phyloP scores from a whole-genome alignment of 805 yeast genomes.

The Priceomyces carsonii region DNA sequence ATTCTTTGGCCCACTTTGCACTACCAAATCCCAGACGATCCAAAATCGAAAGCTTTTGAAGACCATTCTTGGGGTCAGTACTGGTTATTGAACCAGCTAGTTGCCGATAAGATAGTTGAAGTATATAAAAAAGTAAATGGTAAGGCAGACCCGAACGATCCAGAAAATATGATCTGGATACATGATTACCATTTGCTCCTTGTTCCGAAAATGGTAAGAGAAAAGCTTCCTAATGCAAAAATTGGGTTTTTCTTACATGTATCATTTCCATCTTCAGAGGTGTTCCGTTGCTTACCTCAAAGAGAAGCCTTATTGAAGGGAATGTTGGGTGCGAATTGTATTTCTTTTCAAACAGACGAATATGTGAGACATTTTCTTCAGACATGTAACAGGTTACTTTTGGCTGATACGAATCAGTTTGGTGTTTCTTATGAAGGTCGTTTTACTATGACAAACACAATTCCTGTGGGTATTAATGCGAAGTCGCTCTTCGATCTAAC shows the following conservation, averaged over 20 bases:
- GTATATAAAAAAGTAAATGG: slow-evolving; percentile 52
- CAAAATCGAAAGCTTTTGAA: slow-evolving; percentile 91
- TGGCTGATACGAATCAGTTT: slow-evolving; percentile 73
- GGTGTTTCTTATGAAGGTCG: slow-evolving; percentile 64
- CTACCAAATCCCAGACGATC: slow-evolving; percentile 94
- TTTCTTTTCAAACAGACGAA: slow-evolving; percentile 90
- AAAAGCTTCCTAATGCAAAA: slow-evolving; percentile 73
- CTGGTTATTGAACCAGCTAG: slow-evolving; percentile 66
- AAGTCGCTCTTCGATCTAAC: slow-evolving; percentile 50
- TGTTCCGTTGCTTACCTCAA: slow-evolving; percentile 90
- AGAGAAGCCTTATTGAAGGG: slow-evolving; percentile 77
- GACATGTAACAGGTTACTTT: slow-evolving; percentile 78
- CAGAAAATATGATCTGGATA: slow-evolving; percentile 78
- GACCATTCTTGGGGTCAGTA: slow-evolving; percentile 93
- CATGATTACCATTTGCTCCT: slow-evolving; percentile 91
- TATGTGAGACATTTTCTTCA: slow-evolving; percentile 92
- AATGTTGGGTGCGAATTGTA: slow-evolving; percentile 82
- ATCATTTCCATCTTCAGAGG: slow-evolving; percentile 94
- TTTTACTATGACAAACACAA: slow-evolving; percentile 54
- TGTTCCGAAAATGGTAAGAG: slow-evolving; percentile 82
- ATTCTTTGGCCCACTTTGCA: slow-evolving; percentile 94
- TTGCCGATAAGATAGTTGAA: slow-evolving; percentile 75
- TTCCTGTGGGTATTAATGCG: slow-evolving; percentile 82
- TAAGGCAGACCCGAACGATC: slow-evolving; percentile 45
- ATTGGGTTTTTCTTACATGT: slow-evolving; percentile 93